These are phyloP conservation scores for Leptographium radiaticola DNA, from an alignment of 2,329 filamentous ascomycete species.

Conservation along the genomic window DNA sequence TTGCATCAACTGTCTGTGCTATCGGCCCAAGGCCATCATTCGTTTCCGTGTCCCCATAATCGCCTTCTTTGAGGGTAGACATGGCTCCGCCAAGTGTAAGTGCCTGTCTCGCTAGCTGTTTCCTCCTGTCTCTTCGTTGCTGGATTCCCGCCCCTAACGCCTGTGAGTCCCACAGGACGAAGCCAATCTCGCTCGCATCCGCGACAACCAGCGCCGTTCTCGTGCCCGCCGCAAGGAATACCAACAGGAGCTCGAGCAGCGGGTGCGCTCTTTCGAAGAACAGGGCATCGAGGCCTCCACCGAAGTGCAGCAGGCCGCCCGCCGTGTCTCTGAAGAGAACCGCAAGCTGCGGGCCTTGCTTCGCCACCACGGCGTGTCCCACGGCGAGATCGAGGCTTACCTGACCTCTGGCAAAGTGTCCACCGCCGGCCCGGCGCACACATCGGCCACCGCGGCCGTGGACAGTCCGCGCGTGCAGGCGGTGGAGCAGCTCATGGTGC, in stretches of 20 bases:
- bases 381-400: slow-evolving; percentile 37
- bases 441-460: not conserved
- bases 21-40: not conserved
- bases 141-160: not conserved
- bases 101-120: not conserved
- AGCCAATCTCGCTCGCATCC: slow-evolving; percentile 40
- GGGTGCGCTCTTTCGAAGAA: slow-evolving; percentile 48
- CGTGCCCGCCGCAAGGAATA: slow-evolving; percentile 64
- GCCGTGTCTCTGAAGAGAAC: slow-evolving; percentile 59
- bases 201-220: slow-evolving; percentile 67
- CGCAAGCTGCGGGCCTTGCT: slow-evolving; percentile 47
- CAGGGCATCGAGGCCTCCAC: slow-evolving; percentile 53
- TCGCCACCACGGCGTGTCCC: slow-evolving; percentile 40
- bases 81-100: too few species aligned
- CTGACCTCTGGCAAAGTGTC: slow-evolving; percentile 12
- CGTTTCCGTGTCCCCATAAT: not conserved
- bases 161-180: slow-evolving; percentile 6
- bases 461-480: slow-evolving; percentile 1
- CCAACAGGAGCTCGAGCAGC: slow-evolving; percentile 53
- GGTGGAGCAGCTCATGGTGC: slow-evolving; percentile 24
- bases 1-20: not conserved
- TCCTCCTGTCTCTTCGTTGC: not conserved
- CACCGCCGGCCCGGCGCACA: not conserved
- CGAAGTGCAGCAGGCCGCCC: slow-evolving; percentile 60
- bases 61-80: too few species aligned